Evolutionary conservation across 805 yeast species (phyloP).

Genomic region (Wickerhamiella nectarea): DNA sequence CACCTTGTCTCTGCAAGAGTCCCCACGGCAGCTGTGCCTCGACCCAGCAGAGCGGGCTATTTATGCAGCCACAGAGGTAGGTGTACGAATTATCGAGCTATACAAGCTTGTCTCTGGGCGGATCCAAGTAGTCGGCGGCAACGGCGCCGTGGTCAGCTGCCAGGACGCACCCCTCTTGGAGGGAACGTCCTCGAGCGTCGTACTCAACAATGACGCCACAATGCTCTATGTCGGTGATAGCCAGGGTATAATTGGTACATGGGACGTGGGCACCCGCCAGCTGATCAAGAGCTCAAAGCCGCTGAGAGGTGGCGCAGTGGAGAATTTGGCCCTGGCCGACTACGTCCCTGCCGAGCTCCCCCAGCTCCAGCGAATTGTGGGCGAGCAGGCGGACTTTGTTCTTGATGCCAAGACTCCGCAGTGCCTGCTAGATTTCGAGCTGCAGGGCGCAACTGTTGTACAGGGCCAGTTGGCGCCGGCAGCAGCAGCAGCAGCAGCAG

Average conservation of each 20-base stretch:
- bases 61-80: constrained; percentile 56
- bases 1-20: constrained; percentile 54
- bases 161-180: constrained; percentile 32
- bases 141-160: constrained; percentile 36
- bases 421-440: neutral
- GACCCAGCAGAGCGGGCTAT: constrained; percentile 72
- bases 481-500: too few relatives aligned
- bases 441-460: neutral
- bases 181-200: constrained; percentile 8
- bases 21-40: constrained; percentile 42
- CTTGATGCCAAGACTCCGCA: neutral
- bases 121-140: constrained; percentile 50
- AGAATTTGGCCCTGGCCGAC: constrained; percentile 13
- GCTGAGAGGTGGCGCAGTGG: constrained; percentile 17
- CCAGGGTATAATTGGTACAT: constrained; percentile 34
- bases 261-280: constrained; percentile 39
- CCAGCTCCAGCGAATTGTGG: constrained; percentile 20
- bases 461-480: too few relatives aligned
- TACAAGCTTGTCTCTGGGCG: constrained; percentile 29
- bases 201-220: constrained; percentile 9
- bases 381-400: constrained; percentile 4
- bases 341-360: constrained; percentile 18
- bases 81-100: constrained; percentile 46
- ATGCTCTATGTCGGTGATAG: constrained; percentile 17
- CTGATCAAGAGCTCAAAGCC: constrained; percentile 21